Evolutionary conservation across 1,284 basidiomycete species (phyloP), one percentile per base, ranked within the genome.

Genomic region (Malassezia obtusa): DNA sequence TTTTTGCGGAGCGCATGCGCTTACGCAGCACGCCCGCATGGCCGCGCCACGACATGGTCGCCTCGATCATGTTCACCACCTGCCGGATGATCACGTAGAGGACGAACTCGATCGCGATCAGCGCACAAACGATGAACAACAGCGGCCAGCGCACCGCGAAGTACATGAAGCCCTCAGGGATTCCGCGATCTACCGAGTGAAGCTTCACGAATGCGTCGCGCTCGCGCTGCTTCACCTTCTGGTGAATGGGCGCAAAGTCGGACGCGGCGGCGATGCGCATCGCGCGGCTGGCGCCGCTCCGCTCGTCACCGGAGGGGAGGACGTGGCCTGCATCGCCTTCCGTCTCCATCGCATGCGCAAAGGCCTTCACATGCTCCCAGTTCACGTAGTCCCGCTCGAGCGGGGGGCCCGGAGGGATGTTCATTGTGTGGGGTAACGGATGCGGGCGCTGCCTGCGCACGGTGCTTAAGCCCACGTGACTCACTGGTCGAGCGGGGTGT

Each of bases 51-150:
- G 70, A 49, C 6, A 59, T 46, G 11, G 63, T 45, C 35, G 57
- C 68, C 40, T 73, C 71, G 52, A 68, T 62, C 12, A 69, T 31
- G 35, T 72, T 72, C 47, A 95, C 92, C 15, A 91, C 72, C 74
- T 96, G 91, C 33, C 92, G 80, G 43, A 89, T 87, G 24, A 87
- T 61, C 36, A 96, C 82, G 70, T 96, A 77, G 28, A 86, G 76
- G 14, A 86, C 78, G 68, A 98, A 96, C 74, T 96, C 87, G 26
- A 81, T 78, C 28, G 82, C 79, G 61, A 98, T 95, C 75, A 92
- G 82, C 4, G 84, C 50, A 62, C 90, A 89, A 49, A 98, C 85
- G 63, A 89, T 79, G 57, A 80, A 74, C 85, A 73, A 53, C 3
- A 73, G 58, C 4, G 71, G 71, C 56, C 61, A 73, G 8, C 71